Base-by-base conservation (phyloP, 441 rosid genomes). In the Arabidopsis hybrid region DNA sequence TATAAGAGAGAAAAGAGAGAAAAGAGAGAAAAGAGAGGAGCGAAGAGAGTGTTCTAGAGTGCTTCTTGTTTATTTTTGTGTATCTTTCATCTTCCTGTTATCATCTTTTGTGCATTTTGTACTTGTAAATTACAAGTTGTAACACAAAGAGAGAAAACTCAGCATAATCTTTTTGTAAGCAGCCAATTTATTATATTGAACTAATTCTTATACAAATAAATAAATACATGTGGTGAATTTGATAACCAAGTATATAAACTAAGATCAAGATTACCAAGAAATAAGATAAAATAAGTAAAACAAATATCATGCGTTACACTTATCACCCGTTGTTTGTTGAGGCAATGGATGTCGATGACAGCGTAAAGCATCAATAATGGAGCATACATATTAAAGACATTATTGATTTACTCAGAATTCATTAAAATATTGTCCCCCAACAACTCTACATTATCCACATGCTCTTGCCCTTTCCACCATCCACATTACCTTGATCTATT, bases 361-460 rank as follows among this genome's bases (percentile, higher is more conserved):
- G 59, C 74, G 58, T 52, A 62, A 69, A 61, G 31, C 18, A 51
- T 67, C 79, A 75, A 75, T 75, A 75, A 75, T 75, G 59, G 79
- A 75, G 59, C 58, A 75, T 55, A 49, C 65, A 75, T 36, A 69
- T 55, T 51, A 42, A 60, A 43, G 42, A 68, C 69, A 52, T 32
- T 51, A 38, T 50, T 34, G 11, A 52, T 34, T 16, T 60, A 39
- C 60, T 42, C 31, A 17, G 13, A 38, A 34, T 53, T 35, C 29
- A 43, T 64, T 69, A 62, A 45, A 76, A 38, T 55, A 55, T 38
- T 69, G 79, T 76, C 58, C 75, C 79, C 75, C 71, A 76, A 63
- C 79, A 62, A 62, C 79, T 76, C 71, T 76, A 69, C 79, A 76
- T 36, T 62, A 38, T 69, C 71, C 75, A 63, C 74, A 60, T 68